These are phyloP conservation scores for Beauveria sp. DNA, from an alignment of 2,329 filamentous ascomycete species.

Conservation along the genomic window DNA sequence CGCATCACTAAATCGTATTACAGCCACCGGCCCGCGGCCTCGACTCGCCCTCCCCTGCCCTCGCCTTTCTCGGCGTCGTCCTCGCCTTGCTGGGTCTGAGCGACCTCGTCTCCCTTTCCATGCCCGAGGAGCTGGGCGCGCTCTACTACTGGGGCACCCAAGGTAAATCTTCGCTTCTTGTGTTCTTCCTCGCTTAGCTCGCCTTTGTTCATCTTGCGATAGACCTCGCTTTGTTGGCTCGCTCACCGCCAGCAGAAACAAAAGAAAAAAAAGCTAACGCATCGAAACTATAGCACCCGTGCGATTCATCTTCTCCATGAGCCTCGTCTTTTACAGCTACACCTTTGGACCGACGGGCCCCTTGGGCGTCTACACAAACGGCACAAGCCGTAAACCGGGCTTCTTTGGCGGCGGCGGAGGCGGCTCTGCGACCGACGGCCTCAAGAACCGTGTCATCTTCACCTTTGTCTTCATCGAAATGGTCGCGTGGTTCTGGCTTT, in stretches of 20 bases:
- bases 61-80: constrained; percentile 65
- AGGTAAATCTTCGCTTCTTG: constrained; percentile 37
- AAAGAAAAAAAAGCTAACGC: constrained; percentile 4
- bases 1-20: neutral
- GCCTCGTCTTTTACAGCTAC: constrained; percentile 57
- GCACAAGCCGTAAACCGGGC: constrained; percentile 23
- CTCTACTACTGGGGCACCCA: constrained; percentile 60
- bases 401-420: constrained; percentile 24
- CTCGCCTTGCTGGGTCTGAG: constrained; percentile 53
- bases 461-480: constrained; percentile 79
- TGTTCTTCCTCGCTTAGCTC: neutral
- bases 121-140: constrained; percentile 58
- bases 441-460: constrained; percentile 82
- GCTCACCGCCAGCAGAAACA: neutral
- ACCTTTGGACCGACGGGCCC: constrained; percentile 47
- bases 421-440: constrained; percentile 51
- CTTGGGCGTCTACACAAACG: constrained; percentile 29
- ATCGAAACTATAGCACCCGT: constrained; percentile 42
- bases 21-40: constrained; percentile 62
- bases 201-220: neutral
- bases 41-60: constrained; percentile 59
- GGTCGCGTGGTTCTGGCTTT: constrained; percentile 81
- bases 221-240: neutral
- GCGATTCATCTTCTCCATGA: constrained; percentile 57
- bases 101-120: constrained; percentile 59